Conservation (phyloP, 208 protist genomes). For the Trypanosoma avium region DNA sequence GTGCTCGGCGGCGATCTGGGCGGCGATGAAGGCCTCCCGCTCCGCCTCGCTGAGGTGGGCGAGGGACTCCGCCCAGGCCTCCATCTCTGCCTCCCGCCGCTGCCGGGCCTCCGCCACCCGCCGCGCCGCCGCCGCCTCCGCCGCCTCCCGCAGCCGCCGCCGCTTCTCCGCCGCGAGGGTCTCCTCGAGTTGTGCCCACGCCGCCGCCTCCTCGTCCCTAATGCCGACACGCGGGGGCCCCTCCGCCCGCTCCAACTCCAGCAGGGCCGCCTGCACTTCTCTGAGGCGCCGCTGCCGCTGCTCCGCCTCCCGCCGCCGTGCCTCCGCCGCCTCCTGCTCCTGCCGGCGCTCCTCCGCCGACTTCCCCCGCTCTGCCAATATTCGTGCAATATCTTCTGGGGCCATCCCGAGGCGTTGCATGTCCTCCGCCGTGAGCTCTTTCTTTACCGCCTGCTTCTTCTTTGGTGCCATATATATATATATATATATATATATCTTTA, state of each 20-base stretch:
- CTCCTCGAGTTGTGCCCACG: slow-evolving; percentile 33
- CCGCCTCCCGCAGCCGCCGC: slow-evolving; percentile 34
- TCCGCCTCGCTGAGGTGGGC: slow-evolving; percentile 39
- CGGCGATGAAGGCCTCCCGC: slow-evolving; percentile 44
- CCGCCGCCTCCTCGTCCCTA: slow-evolving; percentile 36
- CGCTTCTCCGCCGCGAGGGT: slow-evolving; percentile 25
- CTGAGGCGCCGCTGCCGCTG: slow-evolving; percentile 10
- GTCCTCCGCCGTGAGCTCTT: slow-evolving; percentile 66
- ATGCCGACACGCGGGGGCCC: slow-evolving; percentile 28
- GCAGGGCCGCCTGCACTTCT: slow-evolving; percentile 9
- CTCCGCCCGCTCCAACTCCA: slow-evolving; percentile 28
- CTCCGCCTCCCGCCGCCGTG: slow-evolving; percentile 23
- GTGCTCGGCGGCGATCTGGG: slow-evolving; percentile 43
- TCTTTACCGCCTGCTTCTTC: slow-evolving; percentile 59
- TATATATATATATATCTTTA: slow-evolving; percentile 9
- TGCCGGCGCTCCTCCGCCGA: slow-evolving; percentile 26
- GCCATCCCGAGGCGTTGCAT: slow-evolving; percentile 80
- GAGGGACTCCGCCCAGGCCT: slow-evolving; percentile 52
- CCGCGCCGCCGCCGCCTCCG: slow-evolving; percentile 25
- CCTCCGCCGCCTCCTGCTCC: slow-evolving; percentile 19
- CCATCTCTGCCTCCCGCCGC: slow-evolving; percentile 37
- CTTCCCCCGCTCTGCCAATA: slow-evolving; percentile 60
- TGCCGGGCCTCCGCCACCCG: slow-evolving; percentile 46
- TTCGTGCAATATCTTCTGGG: slow-evolving; percentile 65
- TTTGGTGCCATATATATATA: slow-evolving; percentile 48